Evolutionary conservation across 768 basidiomycete genomes (phyloP), one percentile per base, ranked within the genome.

Genomic region (Russula sp.): DNA sequence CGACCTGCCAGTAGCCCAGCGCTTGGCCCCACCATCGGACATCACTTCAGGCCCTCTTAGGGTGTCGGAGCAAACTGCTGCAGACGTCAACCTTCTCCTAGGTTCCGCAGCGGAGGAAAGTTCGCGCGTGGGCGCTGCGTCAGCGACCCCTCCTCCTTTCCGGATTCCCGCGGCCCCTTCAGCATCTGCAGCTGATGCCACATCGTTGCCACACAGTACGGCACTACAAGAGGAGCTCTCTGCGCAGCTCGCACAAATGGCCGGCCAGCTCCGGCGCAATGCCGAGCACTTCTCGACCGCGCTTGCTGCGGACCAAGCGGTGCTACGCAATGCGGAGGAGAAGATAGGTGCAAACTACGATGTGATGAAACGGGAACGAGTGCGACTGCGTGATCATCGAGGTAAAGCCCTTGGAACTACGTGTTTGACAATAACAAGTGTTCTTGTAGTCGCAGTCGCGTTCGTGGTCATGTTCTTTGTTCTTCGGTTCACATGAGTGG

Each of bases 261-360:
- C 93, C 0, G 77, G 84, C 10, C 92, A 93, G 70, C 83, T 98
- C 53, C 90, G 89, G 68, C 79, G 83, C 25, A 96, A 96, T 66
- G 86, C 93, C 0, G 70, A 86, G 0, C 84, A 92, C 67, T 95
- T 98, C 70, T 81, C 87, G 5, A 77, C 79, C 5, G 77, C 84
- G 11, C 76, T 98, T 1, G 84, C 76, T 45, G 85, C 85, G 58
- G 95, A 98, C 72, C 83, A 88, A 67, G 76, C 77, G 0, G 79
- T 93, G 8, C 71, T 97, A 2, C 82, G 83, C 35, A 76, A 78
- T 10, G 82, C 90, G 13, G 79, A 86, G 64, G 77, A 80, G 67
- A 89, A 90, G 72, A 69, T 98, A 16, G 90, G 90, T 68, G 78
- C 79, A 25, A 92, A 91, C 74, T 81, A 79, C 62, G 84, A 79